Evolutionary conservation across 140 eudicot genomes (phyloP), one percentile per base, ranked within the genome.

Genomic region (Erigeron philadelphicus): DNA sequence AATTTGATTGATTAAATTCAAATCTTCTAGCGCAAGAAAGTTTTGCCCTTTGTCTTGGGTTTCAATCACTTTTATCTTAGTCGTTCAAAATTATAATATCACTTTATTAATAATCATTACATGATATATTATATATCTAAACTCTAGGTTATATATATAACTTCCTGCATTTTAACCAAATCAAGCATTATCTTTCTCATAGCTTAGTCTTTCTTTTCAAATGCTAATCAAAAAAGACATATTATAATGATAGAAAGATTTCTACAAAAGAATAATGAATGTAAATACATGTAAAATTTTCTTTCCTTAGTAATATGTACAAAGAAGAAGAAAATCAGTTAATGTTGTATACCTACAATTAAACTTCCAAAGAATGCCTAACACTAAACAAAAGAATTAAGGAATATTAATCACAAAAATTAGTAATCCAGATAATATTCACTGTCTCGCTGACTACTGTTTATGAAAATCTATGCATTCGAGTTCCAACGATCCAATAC

Each of bases 231-330:
- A 21, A 21, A 21, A 21, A 21, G 25, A 21, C 25, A 21, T 21
- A 21, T 21, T 31, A 31, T 31, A 31, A 31, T 2, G 38, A 31
- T 31, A 31, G 38, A 18, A 55, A 19, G n/a, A n/a, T 2, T 63
- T 9, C 23, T 31, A n/a, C 38, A 31, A 60, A 45, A 25, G 47
- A 74, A 67, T 21, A 23, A 38, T 70, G 59, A 76, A 69, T 68
- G 55, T 49, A 76, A 12, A 3, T 17, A 44, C 19, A 61, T 76
- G 44, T 69, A 76, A 42, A 53, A 11, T 16, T 77, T 77, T 62
- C 64, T 64, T 76, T 71, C 77, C 73, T 65, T 57, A 64, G 50
- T 64, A 71, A 31, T 77, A 38, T 77, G 81, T 77, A 71, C 69
- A 65, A 40, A 71, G 63, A 55, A 70, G 68, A 71, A 65, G 56